Base-by-base conservation (phyloP, 2,329 filamentous ascomycete genomes). In the Colletotrichum lupini region DNA sequence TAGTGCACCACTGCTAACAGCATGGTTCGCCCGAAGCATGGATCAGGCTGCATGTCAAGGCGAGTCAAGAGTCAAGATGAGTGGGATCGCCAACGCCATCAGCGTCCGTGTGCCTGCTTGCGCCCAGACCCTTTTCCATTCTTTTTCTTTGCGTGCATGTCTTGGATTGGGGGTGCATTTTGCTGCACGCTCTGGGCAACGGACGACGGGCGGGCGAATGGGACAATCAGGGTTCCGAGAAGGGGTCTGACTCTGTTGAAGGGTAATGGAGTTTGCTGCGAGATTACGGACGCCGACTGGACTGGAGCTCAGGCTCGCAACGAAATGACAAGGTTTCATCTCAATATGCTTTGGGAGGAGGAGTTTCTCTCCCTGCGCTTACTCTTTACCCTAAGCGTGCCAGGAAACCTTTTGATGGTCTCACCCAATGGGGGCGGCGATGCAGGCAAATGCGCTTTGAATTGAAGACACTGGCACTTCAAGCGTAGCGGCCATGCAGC, bases 281-380 rank as follows among this genome's bases (percentile, higher is more conserved):
- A 49, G 19, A n/a, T 49, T 49, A 19, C 42, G 8, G 42, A 49
- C 30, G 59, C 19, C 12, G 28, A 12, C 24, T 61, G 32, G 35
- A 16, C 5, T 37, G 32, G 32, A 30, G 32, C 52, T 55, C 35
- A 32, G 60, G 70, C 66, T 73, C 60, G 70, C 67, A 65, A 42
- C 35, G 70, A 70, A 73, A 73, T 73, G 32, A 73, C 60, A 60
- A 61, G 67, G 70, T 73, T 70, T 73, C 70, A 73, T 70, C 26
- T 55, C 70, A 65, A 28, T 60, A 57, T 56, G 60, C n/a, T 49
- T 73, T 53, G 42, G 42, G 28, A 22, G 30, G 28, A 56, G 22
- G 64, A 53, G 42, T 53, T 61, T 69, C 49, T 30, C 58, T 72
- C 69, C 69, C 69, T 72, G 62, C 66, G 69, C 65, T 64, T 53